phyloP scores from a whole-genome alignment of 768 basidiomycete genomes.

The Amanita subjunquillea region DNA sequence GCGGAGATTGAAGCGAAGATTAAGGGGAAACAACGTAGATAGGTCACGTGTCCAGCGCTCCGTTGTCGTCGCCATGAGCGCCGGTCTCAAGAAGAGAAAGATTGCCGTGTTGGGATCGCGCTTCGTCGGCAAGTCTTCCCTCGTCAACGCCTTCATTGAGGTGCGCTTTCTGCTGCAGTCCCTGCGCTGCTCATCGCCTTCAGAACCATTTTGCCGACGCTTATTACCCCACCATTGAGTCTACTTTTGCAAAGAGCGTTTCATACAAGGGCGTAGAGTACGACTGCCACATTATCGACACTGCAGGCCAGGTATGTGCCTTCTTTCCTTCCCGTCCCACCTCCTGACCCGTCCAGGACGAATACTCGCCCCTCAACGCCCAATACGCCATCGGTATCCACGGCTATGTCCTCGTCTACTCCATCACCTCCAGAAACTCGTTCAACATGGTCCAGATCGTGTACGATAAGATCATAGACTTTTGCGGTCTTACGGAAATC shows the following conservation, averaged over 20 bases:
- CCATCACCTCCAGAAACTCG: constrained; percentile 77
- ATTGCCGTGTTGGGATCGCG: constrained; percentile 86
- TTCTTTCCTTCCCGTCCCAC: not conserved
- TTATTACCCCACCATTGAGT: constrained; percentile 95
- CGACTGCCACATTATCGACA: constrained; percentile 96
- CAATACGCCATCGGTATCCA: constrained; percentile 97
- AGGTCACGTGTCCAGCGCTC: constrained; percentile 1
- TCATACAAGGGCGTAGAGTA: constrained; percentile 85
- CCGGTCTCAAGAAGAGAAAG: constrained; percentile 66
- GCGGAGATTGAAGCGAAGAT: constrained; percentile 52
- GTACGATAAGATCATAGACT: constrained; percentile 94
- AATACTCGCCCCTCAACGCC: constrained; percentile 87
- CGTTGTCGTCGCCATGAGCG: constrained; percentile 11
- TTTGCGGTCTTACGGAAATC: constrained; percentile 75
- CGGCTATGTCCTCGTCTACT: constrained; percentile 95
- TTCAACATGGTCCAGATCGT: constrained; percentile 95
- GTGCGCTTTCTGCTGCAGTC: constrained; percentile 11
- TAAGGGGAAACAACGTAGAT: constrained; percentile 24
- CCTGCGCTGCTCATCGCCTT: not conserved
- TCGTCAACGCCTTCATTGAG: constrained; percentile 90
- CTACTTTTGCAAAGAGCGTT: constrained; percentile 77
- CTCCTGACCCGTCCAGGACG: constrained; percentile 49
- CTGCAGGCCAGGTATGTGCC: constrained; percentile 80
- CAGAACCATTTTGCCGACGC: constrained; percentile 78
- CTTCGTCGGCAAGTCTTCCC: constrained; percentile 86